phyloP scores from a whole-genome alignment of 495 filamentous ascomycete genomes.

The Achaetomiella virescens region DNA sequence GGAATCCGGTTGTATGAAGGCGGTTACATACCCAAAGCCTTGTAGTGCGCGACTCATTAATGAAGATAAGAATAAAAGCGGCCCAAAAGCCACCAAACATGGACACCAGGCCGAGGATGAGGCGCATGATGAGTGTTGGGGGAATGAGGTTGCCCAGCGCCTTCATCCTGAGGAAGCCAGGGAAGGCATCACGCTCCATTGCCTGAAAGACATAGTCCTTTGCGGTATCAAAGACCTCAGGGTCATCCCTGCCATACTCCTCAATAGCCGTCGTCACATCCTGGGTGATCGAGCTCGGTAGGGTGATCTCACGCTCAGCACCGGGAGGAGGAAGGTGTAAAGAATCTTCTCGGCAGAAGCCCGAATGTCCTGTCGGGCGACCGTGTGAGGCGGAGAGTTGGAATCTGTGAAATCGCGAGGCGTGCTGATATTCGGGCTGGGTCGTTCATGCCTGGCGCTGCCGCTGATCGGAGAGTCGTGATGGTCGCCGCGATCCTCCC shows the following conservation, averaged over 20 bases:
- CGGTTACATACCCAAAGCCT: conserved; percentile 68
- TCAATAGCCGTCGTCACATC: conserved; percentile 80
- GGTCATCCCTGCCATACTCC: conserved; percentile 83
- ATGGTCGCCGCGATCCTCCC: conserved; percentile 57
- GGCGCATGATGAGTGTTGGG: conserved; percentile 70
- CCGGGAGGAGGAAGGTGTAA: conserved; percentile 88
- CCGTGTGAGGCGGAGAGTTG: conserved; percentile 76
- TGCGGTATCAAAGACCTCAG: conserved; percentile 91
- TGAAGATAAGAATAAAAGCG: conserved; percentile 85
- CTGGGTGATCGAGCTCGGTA: conserved; percentile 78
- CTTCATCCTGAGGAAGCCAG: conserved; percentile 89
- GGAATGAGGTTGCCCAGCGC: conserved; percentile 92
- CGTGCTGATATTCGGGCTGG: conserved; percentile 55
- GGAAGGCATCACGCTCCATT: conserved; percentile 98
- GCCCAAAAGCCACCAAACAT: conserved; percentile 94
- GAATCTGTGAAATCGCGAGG: conserved; percentile 54
- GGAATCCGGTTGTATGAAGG: neutral
- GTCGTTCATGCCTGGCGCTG: conserved; percentile 55
- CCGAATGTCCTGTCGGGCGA: conserved; percentile 78
- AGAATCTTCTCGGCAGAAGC: conserved; percentile 96
- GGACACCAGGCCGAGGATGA: conserved; percentile 77
- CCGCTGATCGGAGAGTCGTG: conserved; percentile 66
- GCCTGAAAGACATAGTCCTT: conserved; percentile 99
- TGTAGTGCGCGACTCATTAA: conserved; percentile 64
- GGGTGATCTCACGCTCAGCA: conserved; percentile 88